Evolutionary conservation across 257 asterid species (phyloP).

Genomic region (Leptodermis oblonga): DNA sequence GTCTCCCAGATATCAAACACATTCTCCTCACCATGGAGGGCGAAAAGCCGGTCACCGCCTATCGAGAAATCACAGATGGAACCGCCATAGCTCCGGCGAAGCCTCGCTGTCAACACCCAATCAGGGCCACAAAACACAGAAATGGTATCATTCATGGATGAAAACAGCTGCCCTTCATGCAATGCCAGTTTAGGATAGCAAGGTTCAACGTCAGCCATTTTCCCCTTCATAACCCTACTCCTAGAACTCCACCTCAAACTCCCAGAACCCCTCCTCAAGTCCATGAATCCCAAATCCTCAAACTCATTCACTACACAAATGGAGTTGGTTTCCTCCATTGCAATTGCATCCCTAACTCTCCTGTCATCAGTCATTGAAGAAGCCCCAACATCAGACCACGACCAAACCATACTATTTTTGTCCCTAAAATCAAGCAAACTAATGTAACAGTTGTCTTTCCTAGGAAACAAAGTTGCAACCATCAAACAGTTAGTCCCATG

Average conservation of each 20-base stretch:
- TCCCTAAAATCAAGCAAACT: conserved; percentile 80
- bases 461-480: conserved; percentile 83
- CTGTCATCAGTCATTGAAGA: conserved; percentile 48
- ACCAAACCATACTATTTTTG: conserved; percentile 84
- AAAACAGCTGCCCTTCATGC: conserved; percentile 73
- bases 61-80: conserved; percentile 88
- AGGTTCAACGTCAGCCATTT: conserved; percentile 82
- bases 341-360: conserved; percentile 83
- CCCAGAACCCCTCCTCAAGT: conserved; percentile 57
- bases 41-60: conserved; percentile 83
- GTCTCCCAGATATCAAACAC: conserved; percentile 90
- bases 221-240: conserved; percentile 76
- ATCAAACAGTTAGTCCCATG: conserved; percentile 59
- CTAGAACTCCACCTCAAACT: conserved; percentile 89
- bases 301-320: conserved; percentile 88
- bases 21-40: conserved; percentile 85
- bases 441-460: conserved; percentile 83
- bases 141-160: conserved; percentile 82
- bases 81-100: conserved; percentile 74
- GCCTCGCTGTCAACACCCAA: conserved; percentile 72
- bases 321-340: conserved; percentile 66
- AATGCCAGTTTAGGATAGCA: conserved; percentile 81
- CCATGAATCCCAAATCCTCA: conserved; percentile 90
- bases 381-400: conserved; percentile 68
- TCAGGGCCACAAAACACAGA: conserved; percentile 87